phyloP scores from a whole-genome alignment of 2,329 filamentous ascomycete species.

The Lecanosticta acicola region DNA sequence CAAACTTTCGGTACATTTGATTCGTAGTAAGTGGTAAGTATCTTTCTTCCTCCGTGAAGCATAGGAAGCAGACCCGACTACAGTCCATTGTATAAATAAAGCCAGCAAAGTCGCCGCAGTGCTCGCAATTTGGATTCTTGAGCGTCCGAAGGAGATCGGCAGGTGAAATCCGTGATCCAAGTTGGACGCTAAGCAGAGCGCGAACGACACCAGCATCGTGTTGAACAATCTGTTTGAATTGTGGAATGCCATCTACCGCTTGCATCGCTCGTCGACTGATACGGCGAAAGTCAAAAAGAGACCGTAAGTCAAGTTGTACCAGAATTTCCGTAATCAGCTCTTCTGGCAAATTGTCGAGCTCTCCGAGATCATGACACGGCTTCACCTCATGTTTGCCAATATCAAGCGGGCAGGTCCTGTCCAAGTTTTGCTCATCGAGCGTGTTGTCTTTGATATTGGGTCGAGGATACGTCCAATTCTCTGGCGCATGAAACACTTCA shows the following conservation, averaged over 20 bases:
- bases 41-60: slow-evolving; percentile 28
- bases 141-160: slow-evolving; percentile 33
- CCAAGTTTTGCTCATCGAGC: not conserved
- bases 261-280: slow-evolving; percentile 35
- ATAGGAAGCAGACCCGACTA: slow-evolving; percentile 38
- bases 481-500: no score
- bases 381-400: not conserved
- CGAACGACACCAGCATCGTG: slow-evolving; percentile 31
- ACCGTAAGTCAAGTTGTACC: slow-evolving; percentile 1
- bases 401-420: not conserved
- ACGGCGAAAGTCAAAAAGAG: slow-evolving; percentile 33
- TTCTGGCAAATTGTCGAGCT: not conserved
- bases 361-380: not conserved
- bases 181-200: slow-evolving; percentile 17
- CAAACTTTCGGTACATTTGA: not conserved
- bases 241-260: slow-evolving; percentile 34
- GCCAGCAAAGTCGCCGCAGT: slow-evolving; percentile 36
- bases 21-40: slow-evolving; percentile 29
- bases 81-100: slow-evolving; percentile 39
- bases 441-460: not conserved
- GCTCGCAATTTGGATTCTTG: slow-evolving; percentile 13
- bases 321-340: not conserved
- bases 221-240: slow-evolving; percentile 32
- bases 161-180: slow-evolving; percentile 27
- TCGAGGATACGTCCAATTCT: no score